Base-by-base conservation (phyloP, 1,284 basidiomycete genomes). In the Sporisorium iseilematis-ciliati region DNA sequence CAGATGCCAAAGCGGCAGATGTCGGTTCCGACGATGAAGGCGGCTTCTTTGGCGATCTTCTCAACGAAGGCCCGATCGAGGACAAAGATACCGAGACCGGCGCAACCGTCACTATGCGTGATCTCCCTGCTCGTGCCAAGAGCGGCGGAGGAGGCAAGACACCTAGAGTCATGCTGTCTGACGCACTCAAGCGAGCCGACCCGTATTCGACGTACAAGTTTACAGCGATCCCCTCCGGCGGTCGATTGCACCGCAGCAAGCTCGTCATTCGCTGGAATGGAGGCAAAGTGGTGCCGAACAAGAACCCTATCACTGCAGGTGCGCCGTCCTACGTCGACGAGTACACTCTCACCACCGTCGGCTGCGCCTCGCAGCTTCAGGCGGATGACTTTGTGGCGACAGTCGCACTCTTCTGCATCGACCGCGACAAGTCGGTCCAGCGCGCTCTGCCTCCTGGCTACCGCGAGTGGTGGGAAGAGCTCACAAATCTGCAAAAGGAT, bases 341-440 rank as follows among this genome's bases (percentile, higher is more conserved):
- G 53, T 96, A 92, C 91, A 85, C 85, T 18, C 97, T 98, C 93
- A 90, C 92, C 2, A 91, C 93, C 65, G 87, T 93, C 42, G 95
- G 92, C 4, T 97, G 96, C 82, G 87, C 90, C 46, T 90, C 92
- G 67, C 88, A 90, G 62, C 83, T 83, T 0, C 93, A 98, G 82
- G 94, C 96, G 4, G 93, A 95, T 82, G 92, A 98, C 80, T 97
- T 94, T 80, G 89, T 97, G 57, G 90, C 96, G 1, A 93, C 92
- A 2, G 86, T 96, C 26, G 95, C 94, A 0, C 87, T 99, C 31
- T 90, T 21, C 87, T 97, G 55, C 57, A 73, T 82, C 42, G 81
- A 82, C 25, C 79, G 81, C 20, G 82, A 83, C 56, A 79, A 82
- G 33, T 79, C 83, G 7, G 73, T 79, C 1, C 80, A 86, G 65